Percentiles rank a stretch among this genome's conserved stretches.
phyloP scores from a whole-genome alignment of 1,139 yeast species.

The Taphrina communis region DNA sequence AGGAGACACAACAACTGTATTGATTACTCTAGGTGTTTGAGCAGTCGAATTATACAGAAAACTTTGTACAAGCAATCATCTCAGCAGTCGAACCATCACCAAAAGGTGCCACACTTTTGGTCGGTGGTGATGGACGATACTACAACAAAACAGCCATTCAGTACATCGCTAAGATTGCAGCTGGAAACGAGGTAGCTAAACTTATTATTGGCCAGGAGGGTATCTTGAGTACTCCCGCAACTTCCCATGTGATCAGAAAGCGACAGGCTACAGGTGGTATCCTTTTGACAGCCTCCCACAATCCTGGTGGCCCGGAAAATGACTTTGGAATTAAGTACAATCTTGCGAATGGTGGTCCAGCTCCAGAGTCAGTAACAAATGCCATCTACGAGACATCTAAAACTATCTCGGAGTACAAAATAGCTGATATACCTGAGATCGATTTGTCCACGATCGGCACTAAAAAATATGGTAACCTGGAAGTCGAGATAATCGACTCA shows the following conservation, averaged over 20 bases:
- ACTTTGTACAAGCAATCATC: conserved; percentile 85
- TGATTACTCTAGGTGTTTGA: conserved; percentile 62
- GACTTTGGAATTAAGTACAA: conserved; percentile 97
- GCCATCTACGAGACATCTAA: conserved; percentile 76
- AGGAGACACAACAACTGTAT: neutral
- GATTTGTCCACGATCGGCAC: conserved; percentile 68
- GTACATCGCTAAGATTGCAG: conserved; percentile 78
- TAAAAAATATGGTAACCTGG: conserved; percentile 57
- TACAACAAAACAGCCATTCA: conserved; percentile 84
- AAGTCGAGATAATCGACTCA: conserved; percentile 81
- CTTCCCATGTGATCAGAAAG: conserved; percentile 85
- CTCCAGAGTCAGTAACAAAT: conserved; percentile 95
- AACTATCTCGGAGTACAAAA: conserved; percentile 65
- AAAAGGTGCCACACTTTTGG: conserved; percentile 73
- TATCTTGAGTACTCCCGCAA: conserved; percentile 91
- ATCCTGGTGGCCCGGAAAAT: conserved; percentile 92
- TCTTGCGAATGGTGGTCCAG: conserved; percentile 95
- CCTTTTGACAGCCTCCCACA: conserved; percentile 94
- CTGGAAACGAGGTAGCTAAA: conserved; percentile 82
- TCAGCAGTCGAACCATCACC: conserved; percentile 91
- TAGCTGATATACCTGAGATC: conserved; percentile 54
- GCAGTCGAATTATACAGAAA: conserved; percentile 83
- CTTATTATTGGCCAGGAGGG: conserved; percentile 88
- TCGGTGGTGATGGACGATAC: conserved; percentile 97
- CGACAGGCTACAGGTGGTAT: conserved; percentile 89